Percentiles rank a stretch among this genome's conserved stretches.
Conservation (phyloP, 768 basidiomycete genomes). For the Termitomyces heimii region DNA sequence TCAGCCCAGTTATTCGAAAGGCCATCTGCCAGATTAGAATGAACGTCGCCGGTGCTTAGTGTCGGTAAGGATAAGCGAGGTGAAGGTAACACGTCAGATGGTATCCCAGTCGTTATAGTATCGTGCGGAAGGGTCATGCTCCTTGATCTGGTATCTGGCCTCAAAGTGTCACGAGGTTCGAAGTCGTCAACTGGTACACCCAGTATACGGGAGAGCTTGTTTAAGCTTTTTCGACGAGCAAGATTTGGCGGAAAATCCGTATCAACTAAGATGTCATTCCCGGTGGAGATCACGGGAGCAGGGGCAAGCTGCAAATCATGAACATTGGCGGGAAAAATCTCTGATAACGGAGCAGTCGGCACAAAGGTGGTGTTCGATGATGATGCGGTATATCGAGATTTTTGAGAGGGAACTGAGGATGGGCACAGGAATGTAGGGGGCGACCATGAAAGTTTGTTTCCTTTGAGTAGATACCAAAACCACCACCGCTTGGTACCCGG, state of each 20-base stretch:
- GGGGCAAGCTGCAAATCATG: slow-evolving; percentile 8
- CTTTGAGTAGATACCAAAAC: slow-evolving; percentile 5
- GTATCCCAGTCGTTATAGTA: not conserved
- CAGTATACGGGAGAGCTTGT: slow-evolving; percentile 23
- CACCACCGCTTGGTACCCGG: slow-evolving; percentile 1
- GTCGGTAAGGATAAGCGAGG: slow-evolving; percentile 8
- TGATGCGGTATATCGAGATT: not conserved
- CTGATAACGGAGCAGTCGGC: slow-evolving; percentile 6
- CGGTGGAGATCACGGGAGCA: slow-evolving; percentile 8
- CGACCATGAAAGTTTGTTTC: not conserved
- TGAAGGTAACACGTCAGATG: not conserved
- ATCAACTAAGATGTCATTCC: slow-evolving; percentile 5
- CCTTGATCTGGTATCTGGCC: not conserved
- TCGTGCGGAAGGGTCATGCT: slow-evolving; percentile 7
- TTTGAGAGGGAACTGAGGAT: not conserved
- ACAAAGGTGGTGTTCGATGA: slow-evolving; percentile 3
- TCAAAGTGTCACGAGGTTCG: not conserved
- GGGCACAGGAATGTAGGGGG: not conserved
- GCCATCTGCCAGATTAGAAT: slow-evolving; percentile 16
- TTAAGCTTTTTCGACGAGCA: slow-evolving; percentile 12
- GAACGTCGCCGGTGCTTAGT: slow-evolving; percentile 18
- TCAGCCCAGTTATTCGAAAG: slow-evolving; percentile 18
- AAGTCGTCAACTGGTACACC: slow-evolving; percentile 16
- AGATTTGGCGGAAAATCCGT: not conserved
- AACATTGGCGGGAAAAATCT: not conserved